Percentiles rank a stretch among this genome's conserved stretches.
These are phyloP conservation scores for Vigna mungo DNA, from an alignment of 306 rosid genomes.

Conservation along the genomic window DNA sequence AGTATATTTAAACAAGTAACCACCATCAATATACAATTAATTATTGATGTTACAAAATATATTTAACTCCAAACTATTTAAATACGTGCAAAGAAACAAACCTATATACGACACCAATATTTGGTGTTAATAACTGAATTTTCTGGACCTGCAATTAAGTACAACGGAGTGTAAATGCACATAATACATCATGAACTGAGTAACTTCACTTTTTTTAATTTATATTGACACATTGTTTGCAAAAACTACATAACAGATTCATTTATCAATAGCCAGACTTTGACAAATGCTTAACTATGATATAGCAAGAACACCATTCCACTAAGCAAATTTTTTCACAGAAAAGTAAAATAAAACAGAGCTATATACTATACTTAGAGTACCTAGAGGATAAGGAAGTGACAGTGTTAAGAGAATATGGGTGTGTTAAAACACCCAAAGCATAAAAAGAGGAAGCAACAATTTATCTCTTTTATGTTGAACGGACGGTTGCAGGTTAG, in stretches of 20 bases:
- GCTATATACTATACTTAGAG: neutral
- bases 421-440: too few species aligned
- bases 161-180: constrained; percentile 14
- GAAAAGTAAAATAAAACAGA: neutral
- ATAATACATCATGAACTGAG: constrained; percentile 12
- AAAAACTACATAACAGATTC: constrained; percentile 5
- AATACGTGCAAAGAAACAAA: constrained; percentile 46
- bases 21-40: neutral
- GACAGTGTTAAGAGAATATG: neutral
- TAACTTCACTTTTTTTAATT: neutral
- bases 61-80: constrained; percentile 39
- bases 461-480: too few species aligned
- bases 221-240: neutral
- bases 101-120: constrained; percentile 97
- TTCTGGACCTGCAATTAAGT: constrained; percentile 77
- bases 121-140: constrained; percentile 86
- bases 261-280: neutral
- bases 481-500: too few species aligned
- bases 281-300: neutral
- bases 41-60: constrained; percentile 2
- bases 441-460: too few species aligned
- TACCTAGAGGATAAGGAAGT: constrained; percentile 9
- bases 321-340: neutral
- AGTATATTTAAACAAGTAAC: neutral
- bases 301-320: neutral